phyloP scores from a whole-genome alignment of 208 protist genomes.

The Porcisia deanei region DNA sequence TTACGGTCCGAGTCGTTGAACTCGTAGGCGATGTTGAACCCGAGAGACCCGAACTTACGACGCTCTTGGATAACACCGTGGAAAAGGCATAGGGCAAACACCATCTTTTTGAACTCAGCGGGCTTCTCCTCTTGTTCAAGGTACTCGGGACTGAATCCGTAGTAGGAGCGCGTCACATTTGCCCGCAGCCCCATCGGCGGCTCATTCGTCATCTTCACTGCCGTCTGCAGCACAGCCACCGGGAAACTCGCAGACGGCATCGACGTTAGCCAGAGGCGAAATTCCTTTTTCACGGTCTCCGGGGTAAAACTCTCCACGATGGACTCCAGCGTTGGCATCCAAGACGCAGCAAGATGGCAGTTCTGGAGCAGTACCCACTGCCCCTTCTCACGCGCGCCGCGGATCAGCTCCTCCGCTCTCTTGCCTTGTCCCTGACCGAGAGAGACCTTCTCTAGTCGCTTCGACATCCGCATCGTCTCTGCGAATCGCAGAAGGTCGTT shows the following conservation, averaged over 20 bases:
- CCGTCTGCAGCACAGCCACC: slow-evolving; percentile 97
- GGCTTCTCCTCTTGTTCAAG: slow-evolving; percentile 86
- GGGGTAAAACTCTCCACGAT: slow-evolving; percentile 94
- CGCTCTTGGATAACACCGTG: slow-evolving; percentile 95
- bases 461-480: slow-evolving; percentile 92
- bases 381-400: slow-evolving; percentile 79
- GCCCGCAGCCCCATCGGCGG: slow-evolving; percentile 97
- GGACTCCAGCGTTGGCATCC: slow-evolving; percentile 93
- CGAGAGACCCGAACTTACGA: slow-evolving; percentile 94
- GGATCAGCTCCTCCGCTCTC: slow-evolving; percentile 93
- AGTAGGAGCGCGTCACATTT: slow-evolving; percentile 96
- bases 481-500: slow-evolving; percentile 95
- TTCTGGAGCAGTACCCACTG: slow-evolving; percentile 98
- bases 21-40: slow-evolving; percentile 97
- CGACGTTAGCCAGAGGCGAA: slow-evolving; percentile 98
- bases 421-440: slow-evolving; percentile 97
- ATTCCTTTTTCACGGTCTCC: slow-evolving; percentile 96
- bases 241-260: slow-evolving; percentile 97
- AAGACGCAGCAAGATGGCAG: slow-evolving; percentile 96
- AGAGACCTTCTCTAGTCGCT: slow-evolving; percentile 95
- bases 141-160: slow-evolving; percentile 87
- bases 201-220: slow-evolving; percentile 99
- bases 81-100: slow-evolving; percentile 95
- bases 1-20: slow-evolving; percentile 96
- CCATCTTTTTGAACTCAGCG: slow-evolving; percentile 89